Percentiles rank a stretch among this genome's conserved stretches.
phyloP scores from a whole-genome alignment of 129 eudicot genomes.

The Calendula officinalis region DNA sequence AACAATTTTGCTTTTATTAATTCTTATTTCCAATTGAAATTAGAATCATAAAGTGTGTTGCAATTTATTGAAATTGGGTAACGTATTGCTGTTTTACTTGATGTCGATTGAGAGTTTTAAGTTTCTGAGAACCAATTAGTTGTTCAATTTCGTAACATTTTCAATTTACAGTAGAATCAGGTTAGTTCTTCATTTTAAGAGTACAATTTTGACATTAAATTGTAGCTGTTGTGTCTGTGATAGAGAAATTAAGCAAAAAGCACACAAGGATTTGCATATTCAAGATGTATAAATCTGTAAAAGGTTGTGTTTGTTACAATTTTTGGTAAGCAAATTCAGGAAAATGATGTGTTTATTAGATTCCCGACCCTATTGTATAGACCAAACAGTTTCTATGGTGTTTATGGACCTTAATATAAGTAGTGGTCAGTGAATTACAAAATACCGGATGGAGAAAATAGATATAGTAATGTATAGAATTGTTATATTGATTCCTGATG shows the following conservation, averaged over 20 bases:
- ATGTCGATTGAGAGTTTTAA: background rate
- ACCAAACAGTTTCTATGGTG: background rate
- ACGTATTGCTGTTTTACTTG: background rate
- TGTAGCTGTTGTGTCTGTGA: background rate
- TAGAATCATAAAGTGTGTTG: background rate
- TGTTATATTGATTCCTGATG: background rate
- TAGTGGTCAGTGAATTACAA: background rate
- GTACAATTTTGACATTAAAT: background rate
- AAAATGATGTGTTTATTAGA: background rate
- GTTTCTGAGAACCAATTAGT: background rate
- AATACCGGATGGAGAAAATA: background rate
- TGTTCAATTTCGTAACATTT: background rate
- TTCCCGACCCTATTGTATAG: background rate
- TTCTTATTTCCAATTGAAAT: background rate
- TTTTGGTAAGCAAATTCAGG: background rate
- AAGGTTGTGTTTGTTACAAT: background rate
- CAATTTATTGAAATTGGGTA: background rate
- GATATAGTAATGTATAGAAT: too few species aligned
- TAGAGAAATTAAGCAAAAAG: background rate
- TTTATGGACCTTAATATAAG: background rate
- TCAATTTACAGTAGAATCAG: background rate
- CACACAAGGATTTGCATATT: background rate
- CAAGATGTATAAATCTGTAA: background rate
- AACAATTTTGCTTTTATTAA: background rate
- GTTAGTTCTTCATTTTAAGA: background rate